Evolutionary conservation across 2,329 filamentous ascomycete species (phyloP), one percentile per base, ranked within the genome.

Genomic region (Penicillium sclerotigenum): DNA sequence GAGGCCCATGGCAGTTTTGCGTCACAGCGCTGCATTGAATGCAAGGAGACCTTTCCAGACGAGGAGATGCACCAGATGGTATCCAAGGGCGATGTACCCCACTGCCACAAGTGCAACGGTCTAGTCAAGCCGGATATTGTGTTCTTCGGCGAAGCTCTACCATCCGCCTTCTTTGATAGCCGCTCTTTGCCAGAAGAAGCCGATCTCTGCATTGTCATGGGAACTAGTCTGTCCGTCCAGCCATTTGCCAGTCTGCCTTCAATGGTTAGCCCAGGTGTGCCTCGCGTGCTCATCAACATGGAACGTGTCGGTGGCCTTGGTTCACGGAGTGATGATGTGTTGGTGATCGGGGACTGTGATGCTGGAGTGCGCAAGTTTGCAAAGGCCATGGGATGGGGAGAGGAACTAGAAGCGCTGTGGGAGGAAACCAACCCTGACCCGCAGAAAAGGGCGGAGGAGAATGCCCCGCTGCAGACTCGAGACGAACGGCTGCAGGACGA

Each of bases 1-100:
- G 93, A 97, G 75, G 94, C 94, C 0, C 94, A 99, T 72, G 94
- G 94, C 43, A 96, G 91, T 71, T 99, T 97, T 71, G 93, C 93
- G 22, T 85, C 83, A 0, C 93, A 97, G 75, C 83, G 87, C 62
- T 99, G 94, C 73, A 92, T 97, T 66, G 91, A 96, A 24, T 99
- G 94, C 79, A 86, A 86, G 69, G 77, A 75, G 0, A 73, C 81
- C 1, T 97, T 86, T 68, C 88, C 90, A 0, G 86, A 87, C 34
- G 84, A 88, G 3, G 73, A 83, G 62, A 96, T 97, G 88, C 82
- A 81, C 65, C 76, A 83, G 59, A 83, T 87, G 57, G 85, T 97
- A 22, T 75, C 80, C 3, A 79, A 78, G 34, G 87, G 84, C 24
- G 79, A 84, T 26, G 88, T 96, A 0, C 90, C 93, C 0, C 79